phyloP scores from a whole-genome alignment of 208 protist species.

The Histomonas meleagridis region DNA sequence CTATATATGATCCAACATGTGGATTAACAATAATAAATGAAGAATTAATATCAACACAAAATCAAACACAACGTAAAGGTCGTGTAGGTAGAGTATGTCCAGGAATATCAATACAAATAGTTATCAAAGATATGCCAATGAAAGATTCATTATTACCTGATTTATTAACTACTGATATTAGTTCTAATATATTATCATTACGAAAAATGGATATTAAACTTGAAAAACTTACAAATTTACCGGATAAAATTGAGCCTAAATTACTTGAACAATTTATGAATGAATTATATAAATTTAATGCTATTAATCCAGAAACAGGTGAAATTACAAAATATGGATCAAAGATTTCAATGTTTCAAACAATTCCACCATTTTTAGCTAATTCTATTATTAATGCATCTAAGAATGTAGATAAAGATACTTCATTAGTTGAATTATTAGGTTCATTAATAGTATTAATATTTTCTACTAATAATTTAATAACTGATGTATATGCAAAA shows the following conservation, averaged over 20 bases:
- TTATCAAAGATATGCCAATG: neutral
- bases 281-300: neutral
- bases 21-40: neutral
- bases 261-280: neutral
- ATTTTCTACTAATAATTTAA: neutral
- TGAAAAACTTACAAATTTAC: neutral
- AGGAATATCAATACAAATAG: neutral
- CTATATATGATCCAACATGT: neutral
- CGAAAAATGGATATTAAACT: neutral
- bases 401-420: neutral
- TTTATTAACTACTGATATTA: neutral
- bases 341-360: neutral
- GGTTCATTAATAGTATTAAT: neutral
- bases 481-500: neutral
- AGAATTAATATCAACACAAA: neutral
- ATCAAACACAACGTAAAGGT: neutral
- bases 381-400: neutral
- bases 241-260: neutral
- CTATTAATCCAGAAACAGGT: neutral
- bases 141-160: neutral
- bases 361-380: neutral
- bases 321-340: neutral
- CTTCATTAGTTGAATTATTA: neutral
- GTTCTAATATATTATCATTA: neutral
- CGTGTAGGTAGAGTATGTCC: neutral